Evolutionary conservation across 108 stramenopile species (phyloP), one percentile per base, ranked within the genome.

Genomic region (Conticribra guillardii): DNA sequence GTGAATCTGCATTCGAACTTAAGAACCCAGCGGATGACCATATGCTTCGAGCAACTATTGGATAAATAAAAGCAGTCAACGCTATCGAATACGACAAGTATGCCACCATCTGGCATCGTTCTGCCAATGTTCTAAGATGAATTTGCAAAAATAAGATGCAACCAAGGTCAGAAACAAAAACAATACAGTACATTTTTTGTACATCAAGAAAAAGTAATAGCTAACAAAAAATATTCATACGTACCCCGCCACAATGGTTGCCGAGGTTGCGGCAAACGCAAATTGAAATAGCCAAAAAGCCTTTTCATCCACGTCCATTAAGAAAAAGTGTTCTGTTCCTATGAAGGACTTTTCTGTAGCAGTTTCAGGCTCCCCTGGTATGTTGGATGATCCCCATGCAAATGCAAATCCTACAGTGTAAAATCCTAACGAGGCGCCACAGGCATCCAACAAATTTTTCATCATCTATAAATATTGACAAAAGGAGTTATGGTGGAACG

Each of bases 181-280:
- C 44, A 44, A 8, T 44, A 44, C 15, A 15, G 44, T 11, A 11
- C 44, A 44, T n/a, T n/a, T n/a, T n/a, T n/a, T n/a, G n/a, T n/a
- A n/a, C n/a, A n/a, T n/a, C n/a, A n/a, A n/a, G n/a, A 44, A 44
- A 44, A 15, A 44, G 44, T 8, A 44, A 44, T 15, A 11, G 8
- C 8, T 8, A 44, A 11, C 8, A 8, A 44, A 15, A 44, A 11
- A 15, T 44, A 44, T 11, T 44, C 34, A 44, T 41, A 44, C 37
- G 37, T 9, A 59, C n/a, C 97, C 97, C 0, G 96, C 94, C 3
- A 98, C 96, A 69, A 98, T 97, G 19, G 93, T 95, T 2, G 89
- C 91, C 8, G 89, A 66, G 1, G 92, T 91, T 14, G 97, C 94
- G 17, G 89, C 82, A 62, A 95, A 96, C 23, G 89, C 79, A 64